Evolutionary conservation across 495 filamentous ascomycete species (phyloP), one percentile per base, ranked within the genome.

Genomic region (Aspergillus nidulans): DNA sequence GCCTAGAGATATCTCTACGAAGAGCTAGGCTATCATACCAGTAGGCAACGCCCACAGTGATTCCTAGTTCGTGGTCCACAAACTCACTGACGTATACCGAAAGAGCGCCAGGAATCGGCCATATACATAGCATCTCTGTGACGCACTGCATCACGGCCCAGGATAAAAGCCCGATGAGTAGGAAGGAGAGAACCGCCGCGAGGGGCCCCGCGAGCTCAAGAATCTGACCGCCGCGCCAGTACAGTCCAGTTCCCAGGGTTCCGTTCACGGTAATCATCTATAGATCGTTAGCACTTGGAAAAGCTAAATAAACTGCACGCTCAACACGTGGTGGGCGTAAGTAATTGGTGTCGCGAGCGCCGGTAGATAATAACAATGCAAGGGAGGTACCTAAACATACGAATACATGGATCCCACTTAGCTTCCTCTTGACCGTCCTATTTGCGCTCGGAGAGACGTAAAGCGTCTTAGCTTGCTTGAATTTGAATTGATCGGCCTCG

Each of bases 241-340:
- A 49, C 15, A 49, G 28, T 1, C 46, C 46, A 19, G 30, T 49
- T 20, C 46, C 46, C 9, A 49, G 26, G 8, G 30, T 36, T 1
- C 46, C 46, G 28, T 49, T 49, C 15, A 49, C 30, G 4, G 46
- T 49, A 25, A 49, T 49, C 46, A 49, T 49, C 46, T 49, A 21
- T 20, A 19, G 32, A 3, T 13, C 6, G 32, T 36, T 15, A 36
- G 32, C n/a, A n/a, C n/a, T 12, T 36, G 13, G 7, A 36, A 16
- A 3, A 15, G 2, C 2, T 21, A 21, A 21, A 15, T 20, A 45
- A 21, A 10, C 6, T 30, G 7, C 10, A 15, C 44, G 15, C n/a
- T 8, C 44, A 15, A 47, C 10, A 30, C 21, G 21, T 36, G 13
- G 32, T 12, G 6, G 13, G 32, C 7, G 13, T 13, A 12, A 36